A percentile compares a stretch with the other conserved stretches of the same genome.
phyloP scores from a whole-genome alignment of 768 basidiomycete genomes.

The Fomitopsis serialis region DNA sequence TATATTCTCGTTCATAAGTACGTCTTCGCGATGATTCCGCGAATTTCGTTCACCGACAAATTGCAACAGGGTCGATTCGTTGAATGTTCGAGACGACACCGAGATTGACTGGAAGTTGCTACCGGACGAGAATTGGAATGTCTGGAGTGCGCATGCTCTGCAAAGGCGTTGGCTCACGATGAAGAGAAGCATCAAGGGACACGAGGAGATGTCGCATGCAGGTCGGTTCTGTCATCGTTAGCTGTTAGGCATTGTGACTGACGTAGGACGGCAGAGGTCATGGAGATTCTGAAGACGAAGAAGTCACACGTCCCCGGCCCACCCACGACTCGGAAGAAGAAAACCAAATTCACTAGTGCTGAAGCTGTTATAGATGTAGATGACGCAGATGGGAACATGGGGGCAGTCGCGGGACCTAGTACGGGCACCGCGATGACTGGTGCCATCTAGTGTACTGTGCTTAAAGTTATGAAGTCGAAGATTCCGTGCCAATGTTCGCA shows the following conservation, averaged over 20 bases:
- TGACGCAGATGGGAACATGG: constrained; percentile 17
- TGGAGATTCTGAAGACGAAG: constrained; percentile 74
- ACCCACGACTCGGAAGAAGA: constrained; percentile 15
- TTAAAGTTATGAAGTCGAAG: too few species aligned
- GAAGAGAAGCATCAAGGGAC: constrained; percentile 71
- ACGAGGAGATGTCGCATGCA: constrained; percentile 76
- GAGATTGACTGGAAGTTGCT: constrained; percentile 84
- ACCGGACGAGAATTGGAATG: constrained; percentile 70
- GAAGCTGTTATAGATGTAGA: constrained; percentile 30
- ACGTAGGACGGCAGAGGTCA: constrained; percentile 49
- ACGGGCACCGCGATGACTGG: not conserved
- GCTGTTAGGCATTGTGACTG: not conserved
- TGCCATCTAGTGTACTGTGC: not conserved
- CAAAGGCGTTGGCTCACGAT: constrained; percentile 79
- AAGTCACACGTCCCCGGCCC: constrained; percentile 48
- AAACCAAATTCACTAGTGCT: constrained; percentile 26
- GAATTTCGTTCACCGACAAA: constrained; percentile 1
- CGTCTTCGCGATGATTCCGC: constrained; percentile 15
- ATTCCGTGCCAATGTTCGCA: too few species aligned
- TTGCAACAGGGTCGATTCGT: constrained; percentile 56
- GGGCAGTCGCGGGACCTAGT: constrained; percentile 11
- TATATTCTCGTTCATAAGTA: constrained; percentile 82
- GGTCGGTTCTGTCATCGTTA: constrained; percentile 36
- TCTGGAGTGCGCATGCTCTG: constrained; percentile 78
- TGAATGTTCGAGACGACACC: constrained; percentile 72